Evolutionary conservation across 1,284 basidiomycete genomes (phyloP), one percentile per base, ranked within the genome.

Genomic region (Ustilago loliicola): DNA sequence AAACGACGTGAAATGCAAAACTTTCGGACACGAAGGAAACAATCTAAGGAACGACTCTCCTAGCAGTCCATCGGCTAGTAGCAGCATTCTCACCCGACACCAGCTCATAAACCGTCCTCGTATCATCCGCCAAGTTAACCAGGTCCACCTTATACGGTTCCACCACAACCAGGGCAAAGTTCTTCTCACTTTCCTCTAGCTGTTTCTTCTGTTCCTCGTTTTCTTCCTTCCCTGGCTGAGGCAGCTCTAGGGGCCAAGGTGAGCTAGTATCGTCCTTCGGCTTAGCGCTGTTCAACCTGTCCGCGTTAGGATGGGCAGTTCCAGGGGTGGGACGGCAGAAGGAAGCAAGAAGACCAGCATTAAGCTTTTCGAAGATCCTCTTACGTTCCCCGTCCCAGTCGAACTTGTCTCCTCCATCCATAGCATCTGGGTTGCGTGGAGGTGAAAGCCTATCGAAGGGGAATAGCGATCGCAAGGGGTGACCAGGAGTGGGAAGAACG

Each of bases 281-380:
- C 17, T 68, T 52, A 15, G 71, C 76, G 2, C 15, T 25, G 30
- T 40, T 25, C 34, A 70, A 19, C 0, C 53, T 32, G 4, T 64
- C 64, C 1, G 73, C 68, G 17, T 81, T 72, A 15, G 81, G 82
- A 51, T 83, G 82, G 2, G 58, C 36, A 0, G 81, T 80, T 0
- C 87, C 87, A 0, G 87, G 87, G 0, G 77, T 83, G n/a, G 86
- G 87, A 10, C 86, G 59, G 47, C 79, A 81, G 70, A 87, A 87
- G 17, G 83, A 85, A 21, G 87, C 87, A 9, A 86, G 70, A n/a
- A 87, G 69, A 17, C 80, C 81, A 11, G 86, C 80, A 21, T 70
- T 80, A 58, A 87, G 73, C 69, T 87, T 87, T 55, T 86, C 73
- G 48, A 84, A 87, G 71, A 86, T 84, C 9, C 87, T 67, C 6